These are phyloP conservation scores for Mortierella sp. DNA, from an alignment of 371 early-diverging fungal genomes.

Conservation along the genomic window DNA sequence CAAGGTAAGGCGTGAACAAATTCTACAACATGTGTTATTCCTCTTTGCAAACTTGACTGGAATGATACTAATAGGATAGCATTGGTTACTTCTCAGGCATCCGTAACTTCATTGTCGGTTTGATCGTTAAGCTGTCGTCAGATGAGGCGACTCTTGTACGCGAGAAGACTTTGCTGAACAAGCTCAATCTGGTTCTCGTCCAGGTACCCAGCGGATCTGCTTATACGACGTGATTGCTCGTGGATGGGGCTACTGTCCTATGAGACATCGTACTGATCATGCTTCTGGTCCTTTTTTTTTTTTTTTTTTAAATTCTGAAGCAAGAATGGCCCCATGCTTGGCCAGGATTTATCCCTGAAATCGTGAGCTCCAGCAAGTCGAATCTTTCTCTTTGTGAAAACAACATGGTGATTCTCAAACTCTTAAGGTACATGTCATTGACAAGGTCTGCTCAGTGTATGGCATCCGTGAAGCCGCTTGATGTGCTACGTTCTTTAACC, in stretches of 20 bases:
- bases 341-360: slow-evolving; percentile 99
- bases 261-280: too few species aligned
- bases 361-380: slow-evolving; percentile 93
- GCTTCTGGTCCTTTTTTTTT: too few species aligned
- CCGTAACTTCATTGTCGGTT: slow-evolving; percentile 91
- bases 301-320: slow-evolving; percentile 88
- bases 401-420: slow-evolving; percentile 98
- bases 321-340: slow-evolving; percentile 99
- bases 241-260: too few species aligned
- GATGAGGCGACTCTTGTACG: slow-evolving; percentile 77
- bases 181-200: slow-evolving; percentile 94
- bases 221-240: not conserved
- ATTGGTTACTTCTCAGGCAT: slow-evolving; percentile 73
- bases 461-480: not conserved
- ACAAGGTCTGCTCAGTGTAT: too few species aligned
- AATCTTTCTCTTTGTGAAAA: slow-evolving; percentile 97
- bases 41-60: too few species aligned
- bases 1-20: slow-evolving; percentile 67
- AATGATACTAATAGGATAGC: too few species aligned
- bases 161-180: slow-evolving; percentile 84
- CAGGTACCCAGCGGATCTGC: slow-evolving; percentile 68
- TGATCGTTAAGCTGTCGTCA: slow-evolving; percentile 90
- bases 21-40: too few species aligned
- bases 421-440: slow-evolving; percentile 76
- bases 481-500: not conserved